phyloP scores from a whole-genome alignment of 1,139 yeast genomes.

The Eremothecium coryli region DNA sequence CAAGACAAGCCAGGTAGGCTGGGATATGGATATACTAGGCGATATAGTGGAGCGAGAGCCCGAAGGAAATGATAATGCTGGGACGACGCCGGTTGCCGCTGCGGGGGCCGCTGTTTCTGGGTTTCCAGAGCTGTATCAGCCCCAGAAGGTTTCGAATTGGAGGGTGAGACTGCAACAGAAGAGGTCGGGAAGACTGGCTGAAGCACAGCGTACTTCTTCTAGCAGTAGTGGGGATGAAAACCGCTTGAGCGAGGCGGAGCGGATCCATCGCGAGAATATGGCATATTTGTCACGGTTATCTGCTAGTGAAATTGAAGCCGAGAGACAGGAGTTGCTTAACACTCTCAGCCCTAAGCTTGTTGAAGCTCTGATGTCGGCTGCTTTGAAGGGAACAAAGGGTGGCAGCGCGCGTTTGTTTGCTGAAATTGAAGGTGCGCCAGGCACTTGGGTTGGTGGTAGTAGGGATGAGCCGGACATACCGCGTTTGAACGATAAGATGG shows the following conservation, averaged over 20 bases:
- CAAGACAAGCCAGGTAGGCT: background rate
- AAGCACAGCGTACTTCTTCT: constrained; percentile 6
- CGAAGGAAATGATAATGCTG: constrained; percentile 17
- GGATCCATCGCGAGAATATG: constrained; percentile 69
- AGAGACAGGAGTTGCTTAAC: constrained; percentile 56
- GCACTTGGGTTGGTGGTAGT: constrained; percentile 67
- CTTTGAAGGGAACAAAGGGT: constrained; percentile 1
- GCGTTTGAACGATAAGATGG: constrained; percentile 26
- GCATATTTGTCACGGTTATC: constrained; percentile 55
- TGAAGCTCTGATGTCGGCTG: constrained; percentile 40
- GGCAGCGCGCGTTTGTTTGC: constrained; percentile 33
- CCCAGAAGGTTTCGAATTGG: constrained; percentile 36
- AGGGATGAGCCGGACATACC: constrained; percentile 35
- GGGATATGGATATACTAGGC: constrained; percentile 61
- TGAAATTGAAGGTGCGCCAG: constrained; percentile 54
- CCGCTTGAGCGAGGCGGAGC: constrained; percentile 46
- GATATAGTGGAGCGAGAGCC: constrained; percentile 67
- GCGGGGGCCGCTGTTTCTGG: constrained; percentile 26
- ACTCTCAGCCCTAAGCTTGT: constrained; percentile 63
- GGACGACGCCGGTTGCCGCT: constrained; percentile 28
- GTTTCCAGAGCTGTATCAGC: constrained; percentile 36
- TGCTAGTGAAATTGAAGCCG: constrained; percentile 53
- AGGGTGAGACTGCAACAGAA: constrained; percentile 30
- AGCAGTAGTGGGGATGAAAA: background rate
- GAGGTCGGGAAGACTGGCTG: constrained; percentile 13